Conservation (phyloP, 441 rosid species). For the Syzygium malaccense region DNA sequence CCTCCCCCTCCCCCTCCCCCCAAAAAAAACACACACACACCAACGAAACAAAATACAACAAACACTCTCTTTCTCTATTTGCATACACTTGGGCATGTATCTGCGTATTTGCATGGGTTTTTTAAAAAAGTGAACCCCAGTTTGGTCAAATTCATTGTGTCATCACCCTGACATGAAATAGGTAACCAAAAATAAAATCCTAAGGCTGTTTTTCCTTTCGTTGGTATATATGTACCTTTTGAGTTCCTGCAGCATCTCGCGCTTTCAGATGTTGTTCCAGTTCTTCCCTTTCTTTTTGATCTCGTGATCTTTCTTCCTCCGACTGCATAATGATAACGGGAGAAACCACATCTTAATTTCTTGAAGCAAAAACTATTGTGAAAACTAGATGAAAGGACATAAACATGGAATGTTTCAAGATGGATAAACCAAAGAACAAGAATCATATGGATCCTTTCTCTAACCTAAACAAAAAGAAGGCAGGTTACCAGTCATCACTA, state of each 20-base stretch:
- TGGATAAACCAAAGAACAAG: neutral
- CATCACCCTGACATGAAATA: neutral
- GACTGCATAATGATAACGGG: slow-evolving; percentile 34
- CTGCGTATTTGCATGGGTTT: neutral
- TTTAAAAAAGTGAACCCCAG: neutral
- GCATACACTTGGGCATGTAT: neutral
- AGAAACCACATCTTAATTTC: neutral
- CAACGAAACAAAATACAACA: neutral
- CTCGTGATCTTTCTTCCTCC: slow-evolving; percentile 87
- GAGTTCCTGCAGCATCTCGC: slow-evolving; percentile 78
- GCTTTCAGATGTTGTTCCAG: slow-evolving; percentile 75
- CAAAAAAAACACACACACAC: neutral
- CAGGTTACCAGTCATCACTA: neutral
- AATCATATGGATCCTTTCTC: neutral
- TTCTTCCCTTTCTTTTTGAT: slow-evolving; percentile 88
- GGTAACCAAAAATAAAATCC: neutral
- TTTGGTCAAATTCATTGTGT: neutral
- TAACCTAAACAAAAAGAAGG: neutral
- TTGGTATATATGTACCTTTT: slow-evolving; percentile 46
- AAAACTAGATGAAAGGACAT: neutral
- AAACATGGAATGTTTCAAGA: neutral
- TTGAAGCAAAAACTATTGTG: neutral
- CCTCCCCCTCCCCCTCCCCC: neutral
- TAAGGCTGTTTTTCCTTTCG: neutral
- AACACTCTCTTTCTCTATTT: neutral